Percentiles rank a stretch among this genome's conserved stretches.
Conservation (phyloP, 2,329 filamentous ascomycete genomes). For the Cyclaneusma minus region DNA sequence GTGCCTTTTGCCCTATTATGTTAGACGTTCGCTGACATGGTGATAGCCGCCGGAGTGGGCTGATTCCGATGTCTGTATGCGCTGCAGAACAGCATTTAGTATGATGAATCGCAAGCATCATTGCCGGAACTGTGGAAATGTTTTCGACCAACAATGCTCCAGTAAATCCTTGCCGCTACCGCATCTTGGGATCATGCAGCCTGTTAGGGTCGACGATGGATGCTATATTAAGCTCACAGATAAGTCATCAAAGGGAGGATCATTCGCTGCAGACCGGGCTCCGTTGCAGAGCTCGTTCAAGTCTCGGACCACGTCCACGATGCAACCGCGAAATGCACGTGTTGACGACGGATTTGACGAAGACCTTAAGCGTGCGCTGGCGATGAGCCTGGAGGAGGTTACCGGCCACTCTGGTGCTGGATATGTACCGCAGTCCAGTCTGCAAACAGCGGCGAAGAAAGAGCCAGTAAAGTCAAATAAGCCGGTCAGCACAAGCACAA, state of each 20-base stretch:
- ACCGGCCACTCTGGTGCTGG: slow-evolving; percentile 55
- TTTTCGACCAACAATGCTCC: slow-evolving; percentile 92
- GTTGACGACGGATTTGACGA: slow-evolving; percentile 89
- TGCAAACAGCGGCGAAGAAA: slow-evolving; percentile 21
- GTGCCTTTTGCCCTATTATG: slow-evolving; percentile 1
- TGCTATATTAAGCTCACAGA: slow-evolving; percentile 83
- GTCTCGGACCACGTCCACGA: slow-evolving; percentile 47
- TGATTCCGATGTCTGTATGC: slow-evolving; percentile 97
- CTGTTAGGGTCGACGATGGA: slow-evolving; percentile 90
- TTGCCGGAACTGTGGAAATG: slow-evolving; percentile 93
- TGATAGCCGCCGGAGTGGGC: slow-evolving; percentile 84
- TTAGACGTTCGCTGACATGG: neutral
- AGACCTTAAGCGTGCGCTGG: slow-evolving; percentile 79
- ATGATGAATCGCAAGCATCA: slow-evolving; percentile 98
- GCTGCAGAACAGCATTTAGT: slow-evolving; percentile 85
- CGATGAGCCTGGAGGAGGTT: slow-evolving; percentile 94
- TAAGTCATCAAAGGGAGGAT: slow-evolving; percentile 38
- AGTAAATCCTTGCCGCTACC: slow-evolving; percentile 77
- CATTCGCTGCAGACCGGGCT: slow-evolving; percentile 24
- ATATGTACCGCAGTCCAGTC: slow-evolving; percentile 51
- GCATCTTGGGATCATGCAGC: slow-evolving; percentile 79
- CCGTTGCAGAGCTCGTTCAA: slow-evolving; percentile 35
- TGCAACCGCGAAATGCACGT: slow-evolving; percentile 83
- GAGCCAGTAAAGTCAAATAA: slow-evolving; percentile 11
- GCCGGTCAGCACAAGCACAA: slow-evolving; percentile 21